phyloP scores from a whole-genome alignment of 176 grass and related monocot genomes.

The Bonia amplexicaulis region DNA sequence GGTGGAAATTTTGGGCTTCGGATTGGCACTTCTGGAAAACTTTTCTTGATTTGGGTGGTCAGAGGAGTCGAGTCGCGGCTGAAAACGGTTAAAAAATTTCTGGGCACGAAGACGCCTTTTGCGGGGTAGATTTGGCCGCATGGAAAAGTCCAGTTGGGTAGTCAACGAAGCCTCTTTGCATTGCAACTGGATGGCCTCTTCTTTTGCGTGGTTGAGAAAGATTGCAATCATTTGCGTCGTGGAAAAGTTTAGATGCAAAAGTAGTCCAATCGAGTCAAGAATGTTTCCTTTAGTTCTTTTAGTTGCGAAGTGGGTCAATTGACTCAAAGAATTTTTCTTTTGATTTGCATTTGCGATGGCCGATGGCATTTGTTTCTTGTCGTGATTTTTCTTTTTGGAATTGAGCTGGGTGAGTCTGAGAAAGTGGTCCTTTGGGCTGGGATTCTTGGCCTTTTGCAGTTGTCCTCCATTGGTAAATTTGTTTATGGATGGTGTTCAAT shows the following conservation, averaged over 20 bases:
- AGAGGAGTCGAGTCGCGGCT: constrained; percentile 2
- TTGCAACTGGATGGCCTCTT: constrained; percentile 7
- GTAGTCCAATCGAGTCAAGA: constrained; percentile 21
- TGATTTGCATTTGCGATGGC: background rate
- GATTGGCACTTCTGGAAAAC: background rate
- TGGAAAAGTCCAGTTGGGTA: background rate
- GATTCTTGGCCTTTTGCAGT: background rate
- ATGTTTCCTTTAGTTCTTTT: background rate
- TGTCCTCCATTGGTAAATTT: background rate
- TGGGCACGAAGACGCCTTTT: background rate
- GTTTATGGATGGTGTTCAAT: background rate
- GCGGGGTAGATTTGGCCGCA: constrained; percentile 6
- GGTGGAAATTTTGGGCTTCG: background rate
- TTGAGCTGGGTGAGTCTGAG: background rate
- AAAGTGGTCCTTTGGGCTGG: background rate
- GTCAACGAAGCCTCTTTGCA: background rate
- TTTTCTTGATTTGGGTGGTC: constrained; percentile 24
- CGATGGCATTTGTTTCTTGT: background rate
- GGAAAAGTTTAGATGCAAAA: constrained; percentile 21
- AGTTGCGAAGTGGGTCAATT: background rate
- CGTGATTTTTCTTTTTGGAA: background rate
- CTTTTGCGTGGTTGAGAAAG: background rate
- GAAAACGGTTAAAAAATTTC: background rate
- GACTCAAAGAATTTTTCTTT: background rate
- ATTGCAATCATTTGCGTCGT: constrained; percentile 10